A percentile compares a stretch with the other conserved stretches of the same genome.
Evolutionary conservation across 2,329 filamentous ascomycete species (phyloP).

Genomic region (Fusarium sambucinum): DNA sequence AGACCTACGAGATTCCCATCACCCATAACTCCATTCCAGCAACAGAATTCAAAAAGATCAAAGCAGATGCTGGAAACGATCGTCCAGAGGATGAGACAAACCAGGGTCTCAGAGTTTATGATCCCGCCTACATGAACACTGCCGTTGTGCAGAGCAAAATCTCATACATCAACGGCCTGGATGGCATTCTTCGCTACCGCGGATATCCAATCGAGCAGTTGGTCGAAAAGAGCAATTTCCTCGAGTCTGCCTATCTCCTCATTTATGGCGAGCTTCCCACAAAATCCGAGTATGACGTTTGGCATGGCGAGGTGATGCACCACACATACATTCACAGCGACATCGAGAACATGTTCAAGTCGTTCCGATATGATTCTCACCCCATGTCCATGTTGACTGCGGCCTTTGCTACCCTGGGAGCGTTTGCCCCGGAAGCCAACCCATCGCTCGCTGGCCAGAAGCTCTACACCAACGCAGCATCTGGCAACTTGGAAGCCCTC

Average conservation of each 20-base stretch:
- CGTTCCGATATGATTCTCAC: conserved; percentile 64
- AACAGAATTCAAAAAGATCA: conserved; percentile 65
- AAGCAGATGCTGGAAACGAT: conserved; percentile 51
- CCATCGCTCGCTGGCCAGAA: conserved; percentile 63
- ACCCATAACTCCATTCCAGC: conserved; percentile 62
- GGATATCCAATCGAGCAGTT: conserved; percentile 66
- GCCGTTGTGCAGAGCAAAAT: conserved; percentile 63
- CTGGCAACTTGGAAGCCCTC: conserved; percentile 56
- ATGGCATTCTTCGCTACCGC: conserved; percentile 64
- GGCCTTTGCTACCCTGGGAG: conserved; percentile 62
- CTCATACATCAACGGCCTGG: conserved; percentile 65
- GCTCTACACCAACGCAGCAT: conserved; percentile 61
- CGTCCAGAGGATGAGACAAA: conserved; percentile 60
- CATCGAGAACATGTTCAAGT: conserved; percentile 64
- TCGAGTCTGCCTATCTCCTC: conserved; percentile 63
- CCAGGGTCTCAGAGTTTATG: conserved; percentile 63
- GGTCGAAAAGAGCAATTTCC: conserved; percentile 62
- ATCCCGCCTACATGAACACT: conserved; percentile 67
- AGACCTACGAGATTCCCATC: conserved; percentile 63
- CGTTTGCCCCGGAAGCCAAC: conserved; percentile 63
- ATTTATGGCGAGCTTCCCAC: conserved; percentile 65
- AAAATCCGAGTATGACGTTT: conserved; percentile 54
- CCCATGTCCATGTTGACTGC: conserved; percentile 66
- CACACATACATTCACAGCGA: conserved; percentile 64
- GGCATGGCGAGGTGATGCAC: conserved; percentile 64